Evolutionary conservation across 495 filamentous ascomycete genomes (phyloP).

Genomic region (Parmelia sp.): DNA sequence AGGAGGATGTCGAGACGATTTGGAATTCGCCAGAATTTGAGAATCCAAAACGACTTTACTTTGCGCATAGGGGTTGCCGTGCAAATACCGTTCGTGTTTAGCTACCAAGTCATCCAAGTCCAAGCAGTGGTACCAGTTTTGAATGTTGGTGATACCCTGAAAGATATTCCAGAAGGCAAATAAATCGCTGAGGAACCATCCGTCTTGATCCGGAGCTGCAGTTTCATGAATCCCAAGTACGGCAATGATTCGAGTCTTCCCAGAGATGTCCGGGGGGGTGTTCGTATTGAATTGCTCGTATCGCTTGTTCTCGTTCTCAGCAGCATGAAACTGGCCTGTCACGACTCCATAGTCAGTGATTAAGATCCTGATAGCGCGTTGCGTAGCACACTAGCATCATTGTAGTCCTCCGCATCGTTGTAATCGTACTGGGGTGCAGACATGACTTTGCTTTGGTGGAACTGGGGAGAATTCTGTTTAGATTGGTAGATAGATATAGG

Average conservation of each 20-base stretch:
- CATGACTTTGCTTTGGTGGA: no score
- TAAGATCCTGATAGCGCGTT: not conserved
- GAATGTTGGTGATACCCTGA: slow-evolving; percentile 21
- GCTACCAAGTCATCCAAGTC: slow-evolving; percentile 23
- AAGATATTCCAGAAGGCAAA: slow-evolving; percentile 30
- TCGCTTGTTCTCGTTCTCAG: not conserved
- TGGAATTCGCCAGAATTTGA: slow-evolving; percentile 20
- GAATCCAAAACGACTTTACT: slow-evolving; percentile 28
- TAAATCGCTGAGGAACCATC: slow-evolving; percentile 30
- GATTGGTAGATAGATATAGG: no score
- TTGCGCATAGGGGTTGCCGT: slow-evolving; percentile 25
- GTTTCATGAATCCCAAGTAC: slow-evolving; percentile 24
- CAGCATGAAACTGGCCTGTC: not conserved
- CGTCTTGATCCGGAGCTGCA: slow-evolving; percentile 21
- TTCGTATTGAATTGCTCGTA: slow-evolving; percentile 13
- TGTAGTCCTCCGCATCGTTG: no score
- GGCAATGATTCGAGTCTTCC: slow-evolving; percentile 26
- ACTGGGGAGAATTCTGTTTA: no score
- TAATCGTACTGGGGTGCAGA: no score
- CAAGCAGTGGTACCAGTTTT: slow-evolving; percentile 28
- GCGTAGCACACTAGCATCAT: no score
- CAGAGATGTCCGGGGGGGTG: slow-evolving; percentile 25
- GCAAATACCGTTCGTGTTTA: slow-evolving; percentile 25
- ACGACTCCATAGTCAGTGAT: not conserved
- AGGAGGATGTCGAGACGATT: slow-evolving; percentile 14